These are phyloP conservation scores for Dittrichia graveolens DNA, from an alignment of 129 eudicot species.

Conservation along the genomic window DNA sequence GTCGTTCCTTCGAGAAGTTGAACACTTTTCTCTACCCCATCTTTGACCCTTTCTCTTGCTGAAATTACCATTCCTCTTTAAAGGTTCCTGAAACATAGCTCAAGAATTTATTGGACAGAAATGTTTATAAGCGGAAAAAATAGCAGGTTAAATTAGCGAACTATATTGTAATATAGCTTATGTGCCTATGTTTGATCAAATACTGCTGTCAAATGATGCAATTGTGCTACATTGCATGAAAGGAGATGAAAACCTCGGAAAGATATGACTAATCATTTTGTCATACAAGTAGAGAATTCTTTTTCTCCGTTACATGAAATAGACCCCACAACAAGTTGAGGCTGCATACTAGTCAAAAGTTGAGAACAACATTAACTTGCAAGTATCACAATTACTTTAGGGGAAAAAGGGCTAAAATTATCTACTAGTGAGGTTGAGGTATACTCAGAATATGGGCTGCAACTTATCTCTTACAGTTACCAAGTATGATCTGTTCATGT, in stretches of 20 bases:
- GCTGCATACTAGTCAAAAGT: not conserved
- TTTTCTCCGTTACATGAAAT: not conserved
- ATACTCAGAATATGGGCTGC: not conserved
- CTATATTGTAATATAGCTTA: not conserved
- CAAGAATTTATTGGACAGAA: conserved; percentile 9
- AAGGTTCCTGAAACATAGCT: conserved; percentile 50
- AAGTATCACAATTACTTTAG: not conserved
- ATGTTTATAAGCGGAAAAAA: conserved; percentile 6
- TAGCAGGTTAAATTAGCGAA: conserved; percentile 10
- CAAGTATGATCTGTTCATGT: not conserved
- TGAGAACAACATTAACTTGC: not conserved
- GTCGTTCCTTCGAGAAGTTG: conserved; percentile 40
- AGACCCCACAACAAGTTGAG: not conserved
- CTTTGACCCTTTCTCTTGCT: conserved; percentile 79
- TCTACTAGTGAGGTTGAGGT: too few relatives aligned
- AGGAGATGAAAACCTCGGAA: conserved; percentile 14
- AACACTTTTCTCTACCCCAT: conserved; percentile 53
- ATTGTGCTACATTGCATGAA: conserved; percentile 19
- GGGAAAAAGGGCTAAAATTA: too few relatives aligned
- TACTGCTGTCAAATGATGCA: not conserved
- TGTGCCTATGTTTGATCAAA: not conserved
- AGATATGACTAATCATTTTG: conserved; percentile 6
- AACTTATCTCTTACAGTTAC: not conserved
- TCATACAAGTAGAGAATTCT: not conserved
- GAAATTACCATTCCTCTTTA: conserved; percentile 64